A percentile compares a stretch with the other conserved stretches of the same genome.
Conservation (phyloP, 352 stramenopile species). For the Saprolegnia parasitica region DNA sequence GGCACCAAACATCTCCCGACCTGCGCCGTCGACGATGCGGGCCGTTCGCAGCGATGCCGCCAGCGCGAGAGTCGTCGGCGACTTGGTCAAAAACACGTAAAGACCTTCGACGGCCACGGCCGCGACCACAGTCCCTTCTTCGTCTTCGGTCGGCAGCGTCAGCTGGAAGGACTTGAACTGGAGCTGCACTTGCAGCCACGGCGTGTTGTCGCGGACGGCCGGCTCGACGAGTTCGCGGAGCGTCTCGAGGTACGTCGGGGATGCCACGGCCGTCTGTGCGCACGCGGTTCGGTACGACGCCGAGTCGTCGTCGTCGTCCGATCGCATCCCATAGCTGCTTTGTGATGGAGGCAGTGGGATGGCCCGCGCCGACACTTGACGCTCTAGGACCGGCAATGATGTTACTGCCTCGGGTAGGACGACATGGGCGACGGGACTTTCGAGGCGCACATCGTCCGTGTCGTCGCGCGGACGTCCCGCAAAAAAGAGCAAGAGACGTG, state of each 20-base stretch:
- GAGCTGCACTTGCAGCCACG: conserved; percentile 16
- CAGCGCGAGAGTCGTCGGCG: neutral
- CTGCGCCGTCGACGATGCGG: neutral
- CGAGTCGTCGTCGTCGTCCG: neutral
- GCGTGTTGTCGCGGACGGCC: neutral
- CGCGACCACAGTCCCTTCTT: neutral
- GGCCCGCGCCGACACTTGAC: neutral
- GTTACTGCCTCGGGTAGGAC: neutral
- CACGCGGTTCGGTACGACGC: conserved; percentile 2
- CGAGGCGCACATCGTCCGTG: neutral
- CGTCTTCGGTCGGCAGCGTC: neutral
- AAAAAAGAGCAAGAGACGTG: conserved; percentile 79
- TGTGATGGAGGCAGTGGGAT: neutral
- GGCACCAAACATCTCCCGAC: neutral
- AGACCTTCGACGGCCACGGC: neutral
- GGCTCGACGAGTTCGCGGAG: conserved; percentile 4
- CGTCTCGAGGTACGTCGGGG: conserved; percentile 3
- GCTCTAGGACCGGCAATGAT: neutral
- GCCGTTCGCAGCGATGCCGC: conserved; percentile 9
- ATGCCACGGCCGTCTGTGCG: neutral
- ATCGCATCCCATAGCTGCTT: too few relatives aligned
- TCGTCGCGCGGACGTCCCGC: conserved; percentile 32
- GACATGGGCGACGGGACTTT: neutral
- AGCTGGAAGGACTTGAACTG: conserved; percentile 23
- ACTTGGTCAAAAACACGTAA: neutral